These are phyloP conservation scores for Hepatocystis sp. DNA, from an alignment of 169 alveolate species.

Conservation along the genomic window DNA sequence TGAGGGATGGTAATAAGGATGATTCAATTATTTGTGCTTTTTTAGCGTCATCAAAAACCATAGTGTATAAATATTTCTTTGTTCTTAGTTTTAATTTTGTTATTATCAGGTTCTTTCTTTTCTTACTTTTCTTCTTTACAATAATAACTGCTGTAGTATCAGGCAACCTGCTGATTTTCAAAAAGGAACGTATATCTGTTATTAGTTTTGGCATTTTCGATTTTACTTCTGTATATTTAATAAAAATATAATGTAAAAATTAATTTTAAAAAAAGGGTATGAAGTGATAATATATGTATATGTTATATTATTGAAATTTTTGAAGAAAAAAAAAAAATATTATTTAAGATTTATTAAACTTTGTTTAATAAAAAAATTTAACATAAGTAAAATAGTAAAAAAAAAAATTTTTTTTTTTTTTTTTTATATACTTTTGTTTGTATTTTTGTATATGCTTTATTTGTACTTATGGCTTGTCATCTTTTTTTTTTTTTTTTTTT, in stretches of 20 bases:
- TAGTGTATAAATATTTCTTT: slow-evolving; percentile 93
- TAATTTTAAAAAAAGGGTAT: too few species aligned
- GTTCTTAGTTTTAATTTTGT: slow-evolving; percentile 97
- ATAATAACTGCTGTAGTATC: slow-evolving; percentile 91
- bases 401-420: too few species aligned
- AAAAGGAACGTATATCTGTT: slow-evolving; percentile 87
- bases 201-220: slow-evolving; percentile 88
- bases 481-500: too few species aligned
- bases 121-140: slow-evolving; percentile 86
- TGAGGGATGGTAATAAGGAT: slow-evolving; percentile 89
- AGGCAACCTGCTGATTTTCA: slow-evolving; percentile 87
- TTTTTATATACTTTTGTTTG: too few species aligned
- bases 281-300: too few species aligned
- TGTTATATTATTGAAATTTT: too few species aligned
- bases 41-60: slow-evolving; percentile 93
- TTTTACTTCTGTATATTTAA: background rate
- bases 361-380: too few species aligned
- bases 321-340: too few species aligned
- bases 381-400: too few species aligned
- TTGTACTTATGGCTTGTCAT: too few species aligned
- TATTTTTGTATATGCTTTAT: too few species aligned
- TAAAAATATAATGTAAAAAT: background rate
- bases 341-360: too few species aligned
- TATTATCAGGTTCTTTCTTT: slow-evolving; percentile 82
- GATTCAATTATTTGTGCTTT: slow-evolving; percentile 95